Evolutionary conservation across 2,329 filamentous ascomycete species (phyloP).

Genomic region (Mycocentrospora acerina): DNA sequence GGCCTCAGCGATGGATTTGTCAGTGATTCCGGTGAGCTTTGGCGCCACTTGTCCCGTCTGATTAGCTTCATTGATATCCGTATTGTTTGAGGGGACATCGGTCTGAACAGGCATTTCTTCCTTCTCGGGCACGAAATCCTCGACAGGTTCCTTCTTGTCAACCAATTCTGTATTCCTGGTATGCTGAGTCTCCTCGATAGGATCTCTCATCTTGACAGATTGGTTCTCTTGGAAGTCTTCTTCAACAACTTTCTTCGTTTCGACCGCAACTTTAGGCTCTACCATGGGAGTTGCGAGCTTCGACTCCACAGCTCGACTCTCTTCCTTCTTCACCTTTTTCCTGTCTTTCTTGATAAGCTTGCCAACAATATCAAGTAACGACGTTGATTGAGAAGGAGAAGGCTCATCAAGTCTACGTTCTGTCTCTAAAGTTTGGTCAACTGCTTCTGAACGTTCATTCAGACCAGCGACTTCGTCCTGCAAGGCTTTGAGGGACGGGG

Average conservation of each 20-base stretch:
- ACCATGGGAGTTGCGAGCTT: too few relatives aligned
- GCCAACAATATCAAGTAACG: slow-evolving; percentile 29
- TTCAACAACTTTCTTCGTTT: slow-evolving; percentile 20
- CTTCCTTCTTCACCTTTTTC: slow-evolving; percentile 28
- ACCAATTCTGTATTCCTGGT: background rate
- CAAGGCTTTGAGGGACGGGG: slow-evolving; percentile 26
- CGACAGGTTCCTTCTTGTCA: slow-evolving; percentile 2
- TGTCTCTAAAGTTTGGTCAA: slow-evolving; percentile 20
- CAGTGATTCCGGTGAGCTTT: too few relatives aligned
- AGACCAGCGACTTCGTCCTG: slow-evolving; percentile 31
- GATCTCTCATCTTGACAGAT: too few relatives aligned
- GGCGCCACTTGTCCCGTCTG: too few relatives aligned
- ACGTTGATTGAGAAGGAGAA: slow-evolving; percentile 15
- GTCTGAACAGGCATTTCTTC: slow-evolving; percentile 3
- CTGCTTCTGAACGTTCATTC: slow-evolving; percentile 28
- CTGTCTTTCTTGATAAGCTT: slow-evolving; percentile 33
- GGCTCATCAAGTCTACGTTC: slow-evolving; percentile 11
- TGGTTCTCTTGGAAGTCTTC: slow-evolving; percentile 1
- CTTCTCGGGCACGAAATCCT: too few relatives aligned
- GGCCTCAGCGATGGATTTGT: too few relatives aligned
- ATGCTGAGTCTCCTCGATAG: too few relatives aligned
- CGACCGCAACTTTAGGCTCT: too few relatives aligned
- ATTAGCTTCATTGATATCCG: too few relatives aligned
- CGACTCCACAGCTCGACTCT: background rate
- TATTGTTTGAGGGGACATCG: slow-evolving; percentile 6